Percentiles rank a stretch among this genome's conserved stretches.
Evolutionary conservation across 225 moss, liverwort and hornwort species (phyloP).

Genomic region (Pseudisothecium myosuroides): DNA sequence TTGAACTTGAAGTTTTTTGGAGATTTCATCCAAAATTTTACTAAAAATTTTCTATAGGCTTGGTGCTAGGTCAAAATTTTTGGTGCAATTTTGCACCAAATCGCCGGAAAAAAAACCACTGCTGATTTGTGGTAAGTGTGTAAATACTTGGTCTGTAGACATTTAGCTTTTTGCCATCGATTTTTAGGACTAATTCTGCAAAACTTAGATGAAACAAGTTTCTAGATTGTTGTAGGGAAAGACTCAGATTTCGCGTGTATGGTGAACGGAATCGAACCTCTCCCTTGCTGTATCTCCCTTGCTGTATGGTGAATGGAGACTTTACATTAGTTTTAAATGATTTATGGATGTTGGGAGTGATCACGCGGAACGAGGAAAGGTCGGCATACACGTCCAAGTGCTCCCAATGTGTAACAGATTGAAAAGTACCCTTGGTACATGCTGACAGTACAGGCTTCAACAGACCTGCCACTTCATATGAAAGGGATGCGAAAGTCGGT

Average conservation of each 20-base stretch:
- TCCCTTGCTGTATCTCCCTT: neutral
- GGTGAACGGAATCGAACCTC: neutral
- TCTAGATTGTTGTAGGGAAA: neutral
- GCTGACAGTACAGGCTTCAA: conserved; percentile 23
- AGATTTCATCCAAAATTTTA: no score
- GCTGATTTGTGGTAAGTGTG: neutral
- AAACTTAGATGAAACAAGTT: neutral
- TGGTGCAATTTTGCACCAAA: no score
- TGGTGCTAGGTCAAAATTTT: no score
- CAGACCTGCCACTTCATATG: conserved; percentile 26
- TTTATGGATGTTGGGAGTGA: neutral
- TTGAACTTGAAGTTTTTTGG: no score
- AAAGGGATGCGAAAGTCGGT: conserved; percentile 29
- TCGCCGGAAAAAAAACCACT: no score
- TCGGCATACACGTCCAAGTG: conserved; percentile 20
- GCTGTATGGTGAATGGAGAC: neutral
- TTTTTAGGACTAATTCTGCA: no score
- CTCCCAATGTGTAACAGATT: conserved; percentile 24
- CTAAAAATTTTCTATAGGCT: no score
- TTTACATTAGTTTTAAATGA: neutral
- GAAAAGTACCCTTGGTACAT: conserved; percentile 14
- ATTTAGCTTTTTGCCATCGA: neutral
- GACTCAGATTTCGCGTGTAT: neutral
- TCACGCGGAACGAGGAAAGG: conserved; percentile 16
- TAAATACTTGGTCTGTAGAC: neutral